Evolutionary conservation across 2,329 filamentous ascomycete genomes (phyloP), one percentile per base, ranked within the genome.

Genomic region (Colletotrichum incanum): DNA sequence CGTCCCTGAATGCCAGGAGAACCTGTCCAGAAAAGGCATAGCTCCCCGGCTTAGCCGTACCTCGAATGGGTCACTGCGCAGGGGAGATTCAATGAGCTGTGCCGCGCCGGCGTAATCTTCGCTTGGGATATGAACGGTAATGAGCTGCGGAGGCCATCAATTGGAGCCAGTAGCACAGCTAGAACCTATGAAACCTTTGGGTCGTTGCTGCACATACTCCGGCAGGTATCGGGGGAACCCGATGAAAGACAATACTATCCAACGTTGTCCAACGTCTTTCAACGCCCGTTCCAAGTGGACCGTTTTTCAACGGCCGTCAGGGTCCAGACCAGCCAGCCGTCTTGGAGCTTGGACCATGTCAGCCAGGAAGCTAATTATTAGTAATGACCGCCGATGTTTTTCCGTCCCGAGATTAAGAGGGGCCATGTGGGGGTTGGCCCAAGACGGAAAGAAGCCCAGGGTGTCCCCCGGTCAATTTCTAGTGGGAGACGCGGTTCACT

Each of bases 401-500:
- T 72, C 70, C 70, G 70, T 20, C 14, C 65, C 70, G 70, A 65
- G 45, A 65, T 70, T 65, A 26, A 45, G 59, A 65, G 66, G 59
- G 54, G 54, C 65, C 60, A 49, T 70, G 65, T 72, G 70, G 70
- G 49, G 69, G 47, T 43, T 31, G 39, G 16, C 54, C 67, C 45
- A 69, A 65, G 41, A 43, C 39, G 70, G 70, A 72, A 72, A 69
- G 70, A 60, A 49, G 37, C n/a, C 54, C 54, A 60, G 58, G 65
- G 58, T 39, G 28, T 41, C 69, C 69, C 69, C 70, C 39, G 54
- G 65, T 70, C 70, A 39, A 56, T 56, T 49, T 54, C 58, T 56
- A 26, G 23, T 61, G 55, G 61, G 39, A 49, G 67, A 73, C 71
- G 71, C 71, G 71, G 34, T 73, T 65, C 67, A 67, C 41, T 47